Evolutionary conservation across 2,329 filamentous ascomycete species (phyloP).

Genomic region (Phialophora macrospora): DNA sequence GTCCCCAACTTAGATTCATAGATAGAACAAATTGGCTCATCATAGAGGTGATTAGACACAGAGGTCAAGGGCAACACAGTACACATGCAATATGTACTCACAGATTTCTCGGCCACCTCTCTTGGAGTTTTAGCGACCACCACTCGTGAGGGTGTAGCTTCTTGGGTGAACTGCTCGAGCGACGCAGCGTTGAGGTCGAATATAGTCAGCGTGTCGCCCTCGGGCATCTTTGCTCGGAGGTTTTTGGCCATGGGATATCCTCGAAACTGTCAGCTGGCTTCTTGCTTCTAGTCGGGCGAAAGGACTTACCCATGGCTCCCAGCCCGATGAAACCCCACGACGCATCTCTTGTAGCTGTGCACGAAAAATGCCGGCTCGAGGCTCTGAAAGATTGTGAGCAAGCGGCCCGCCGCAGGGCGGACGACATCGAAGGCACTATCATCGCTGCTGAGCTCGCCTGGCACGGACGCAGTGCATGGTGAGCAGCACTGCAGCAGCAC

Average conservation of each 20-base stretch:
- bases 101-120: constrained; percentile 69
- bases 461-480: constrained; percentile 25
- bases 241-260: constrained; percentile 76
- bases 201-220: constrained; percentile 65
- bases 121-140: constrained; percentile 62
- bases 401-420: constrained; percentile 26
- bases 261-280: constrained; percentile 42
- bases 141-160: constrained; percentile 57
- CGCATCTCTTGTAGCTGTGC: constrained; percentile 51
- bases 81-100: constrained; percentile 52
- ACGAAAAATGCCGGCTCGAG: constrained; percentile 51
- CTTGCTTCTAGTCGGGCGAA: too few relatives aligned
- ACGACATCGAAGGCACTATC: constrained; percentile 27
- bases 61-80: neutral
- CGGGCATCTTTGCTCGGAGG: constrained; percentile 67
- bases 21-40: constrained; percentile 59
- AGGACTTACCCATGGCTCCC: constrained; percentile 62
- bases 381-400: constrained; percentile 12
- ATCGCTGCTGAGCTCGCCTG: constrained; percentile 38
- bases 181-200: constrained; percentile 68
- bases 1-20: constrained; percentile 76
- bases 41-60: constrained; percentile 44
- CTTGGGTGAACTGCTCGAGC: constrained; percentile 62
- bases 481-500: constrained; percentile 20
- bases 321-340: constrained; percentile 66